phyloP scores from a whole-genome alignment of 257 asterid species.

The Rubia yunnanensis region DNA sequence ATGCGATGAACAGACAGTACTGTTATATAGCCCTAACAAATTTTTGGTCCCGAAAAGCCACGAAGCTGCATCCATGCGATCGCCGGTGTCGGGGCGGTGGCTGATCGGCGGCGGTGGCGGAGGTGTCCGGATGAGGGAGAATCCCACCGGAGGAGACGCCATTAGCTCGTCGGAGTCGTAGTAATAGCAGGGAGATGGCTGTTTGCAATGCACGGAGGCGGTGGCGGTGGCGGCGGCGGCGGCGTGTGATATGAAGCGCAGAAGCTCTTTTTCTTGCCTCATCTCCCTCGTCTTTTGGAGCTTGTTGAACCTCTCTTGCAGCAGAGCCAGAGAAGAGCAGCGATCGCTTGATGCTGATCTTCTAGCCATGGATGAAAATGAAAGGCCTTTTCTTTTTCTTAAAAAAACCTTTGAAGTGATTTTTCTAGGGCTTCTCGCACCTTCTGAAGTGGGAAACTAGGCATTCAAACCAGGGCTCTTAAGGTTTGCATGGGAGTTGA shows the following conservation, averaged over 20 bases:
- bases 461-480: background rate
- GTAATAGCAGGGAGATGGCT: conserved; percentile 5
- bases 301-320: conserved; percentile 31
- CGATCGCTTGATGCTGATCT: conserved; percentile 7
- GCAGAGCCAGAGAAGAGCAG: conserved; percentile 24
- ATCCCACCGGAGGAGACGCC: conserved; percentile 13
- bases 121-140: conserved; percentile 14
- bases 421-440: background rate
- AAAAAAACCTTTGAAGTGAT: no score
- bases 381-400: background rate
- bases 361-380: conserved; percentile 7
- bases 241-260: conserved; percentile 6
- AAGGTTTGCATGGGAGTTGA: conserved; percentile 7
- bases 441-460: background rate
- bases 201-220: conserved; percentile 8
- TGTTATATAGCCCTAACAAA: background rate
- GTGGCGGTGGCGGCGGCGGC: background rate
- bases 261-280: conserved; percentile 29
- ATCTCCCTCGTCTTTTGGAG: conserved; percentile 25
- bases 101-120: conserved; percentile 2
- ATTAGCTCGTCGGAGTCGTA: conserved; percentile 2
- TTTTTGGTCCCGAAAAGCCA: conserved; percentile 2
- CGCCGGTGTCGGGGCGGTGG: background rate
- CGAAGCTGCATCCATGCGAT: conserved; percentile 1
- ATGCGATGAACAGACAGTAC: background rate